phyloP scores from a whole-genome alignment of 805 yeast genomes.

The Metschnikowia hibisci region DNA sequence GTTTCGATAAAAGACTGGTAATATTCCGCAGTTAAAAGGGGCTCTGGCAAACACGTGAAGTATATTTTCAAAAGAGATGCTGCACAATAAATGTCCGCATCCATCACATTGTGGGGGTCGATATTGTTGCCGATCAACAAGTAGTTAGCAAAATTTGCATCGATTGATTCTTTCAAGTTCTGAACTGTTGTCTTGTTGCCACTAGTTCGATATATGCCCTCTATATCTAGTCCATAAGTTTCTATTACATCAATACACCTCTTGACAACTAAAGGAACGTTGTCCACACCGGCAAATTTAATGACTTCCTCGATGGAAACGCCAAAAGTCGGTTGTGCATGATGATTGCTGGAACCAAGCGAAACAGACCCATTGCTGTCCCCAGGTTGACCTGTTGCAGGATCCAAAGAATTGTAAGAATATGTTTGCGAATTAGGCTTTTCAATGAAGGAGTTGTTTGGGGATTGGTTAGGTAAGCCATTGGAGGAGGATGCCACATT shows the following conservation, averaged over 20 bases:
- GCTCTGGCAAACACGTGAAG: conserved; percentile 83
- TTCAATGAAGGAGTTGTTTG: conserved; percentile 5
- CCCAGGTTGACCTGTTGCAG: conserved; percentile 24
- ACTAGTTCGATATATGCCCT: conserved; percentile 84
- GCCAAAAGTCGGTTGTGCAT: conserved; percentile 62
- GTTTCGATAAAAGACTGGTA: conserved; percentile 64
- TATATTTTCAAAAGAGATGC: conserved; percentile 83
- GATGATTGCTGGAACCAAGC: conserved; percentile 17
- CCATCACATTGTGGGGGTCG: conserved; percentile 47
- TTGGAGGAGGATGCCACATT: neutral
- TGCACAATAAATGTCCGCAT: conserved; percentile 82
- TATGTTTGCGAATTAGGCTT: conserved; percentile 6
- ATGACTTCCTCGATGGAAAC: conserved; percentile 74
- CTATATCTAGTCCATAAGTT: conserved; percentile 74
- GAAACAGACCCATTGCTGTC: conserved; percentile 37
- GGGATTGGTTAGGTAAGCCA: neutral
- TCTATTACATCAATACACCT: conserved; percentile 87
- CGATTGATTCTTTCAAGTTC: conserved; percentile 67
- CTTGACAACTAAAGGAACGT: conserved; percentile 86
- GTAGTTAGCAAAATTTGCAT: conserved; percentile 66
- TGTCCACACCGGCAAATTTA: conserved; percentile 75
- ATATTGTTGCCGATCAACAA: conserved; percentile 40
- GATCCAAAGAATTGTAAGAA: conserved; percentile 31
- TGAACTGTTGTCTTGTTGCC: conserved; percentile 76
- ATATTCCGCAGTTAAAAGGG: conserved; percentile 65